Percentiles rank a stretch among this genome's conserved stretches.
Conservation (phyloP, 2,329 filamentous ascomycete genomes). For the Calonectria fujianensis region DNA sequence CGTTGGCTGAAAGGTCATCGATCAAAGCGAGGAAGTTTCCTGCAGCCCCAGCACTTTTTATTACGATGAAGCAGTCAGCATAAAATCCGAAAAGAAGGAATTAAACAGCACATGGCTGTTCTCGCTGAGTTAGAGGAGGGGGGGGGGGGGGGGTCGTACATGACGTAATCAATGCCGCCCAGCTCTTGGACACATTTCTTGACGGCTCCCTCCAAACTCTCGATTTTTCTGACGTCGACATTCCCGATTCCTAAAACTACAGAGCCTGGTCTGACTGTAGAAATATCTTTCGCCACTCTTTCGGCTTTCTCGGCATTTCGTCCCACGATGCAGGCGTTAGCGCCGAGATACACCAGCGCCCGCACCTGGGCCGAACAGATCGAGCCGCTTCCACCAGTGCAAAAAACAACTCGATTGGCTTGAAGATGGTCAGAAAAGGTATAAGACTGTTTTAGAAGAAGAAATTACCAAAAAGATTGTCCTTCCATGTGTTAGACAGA, state of each 20-base stretch:
- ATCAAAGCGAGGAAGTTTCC: conserved; percentile 32
- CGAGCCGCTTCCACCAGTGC: conserved; percentile 31
- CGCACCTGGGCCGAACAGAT: conserved; percentile 35
- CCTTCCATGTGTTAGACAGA: conserved; percentile 5
- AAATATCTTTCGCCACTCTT: conserved; percentile 27
- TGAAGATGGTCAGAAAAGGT: not conserved
- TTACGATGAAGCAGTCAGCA: not conserved
- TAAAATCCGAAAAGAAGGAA: not conserved
- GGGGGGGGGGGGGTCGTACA: not conserved
- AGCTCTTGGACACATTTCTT: conserved; percentile 19
- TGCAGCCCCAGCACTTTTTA: conserved; percentile 26
- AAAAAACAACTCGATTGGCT: conserved; percentile 32
- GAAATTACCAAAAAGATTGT: conserved; percentile 4
- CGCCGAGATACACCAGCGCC: conserved; percentile 28
- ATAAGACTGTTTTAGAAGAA: too few species aligned
- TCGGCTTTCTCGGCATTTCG: conserved; percentile 30
- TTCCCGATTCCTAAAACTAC: conserved; percentile 28
- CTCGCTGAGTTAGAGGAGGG: not conserved
- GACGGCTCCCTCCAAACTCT: conserved; percentile 25
- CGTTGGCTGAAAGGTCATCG: conserved; percentile 23
- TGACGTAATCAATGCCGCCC: conserved; percentile 35
- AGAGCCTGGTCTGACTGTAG: not conserved
- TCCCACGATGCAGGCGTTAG: conserved; percentile 37
- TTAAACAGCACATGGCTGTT: not conserved
- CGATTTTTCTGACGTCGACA: conserved; percentile 24